phyloP scores from a whole-genome alignment of 768 basidiomycete genomes.

The Kwoniella mangroviensis region DNA sequence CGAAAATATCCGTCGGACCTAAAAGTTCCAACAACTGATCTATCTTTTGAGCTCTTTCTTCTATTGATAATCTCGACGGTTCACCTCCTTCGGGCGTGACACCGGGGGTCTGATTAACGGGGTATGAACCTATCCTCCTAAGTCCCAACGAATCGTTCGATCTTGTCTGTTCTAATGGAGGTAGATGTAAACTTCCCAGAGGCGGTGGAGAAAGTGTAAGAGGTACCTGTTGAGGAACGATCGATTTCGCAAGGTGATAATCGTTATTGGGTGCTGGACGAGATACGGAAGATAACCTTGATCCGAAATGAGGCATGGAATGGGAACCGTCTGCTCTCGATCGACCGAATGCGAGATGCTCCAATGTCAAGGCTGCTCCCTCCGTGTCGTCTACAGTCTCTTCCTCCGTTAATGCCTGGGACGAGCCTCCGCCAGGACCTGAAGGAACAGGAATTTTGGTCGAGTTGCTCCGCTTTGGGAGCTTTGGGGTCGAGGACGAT shows the following conservation, averaged over 20 bases:
- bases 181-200: background rate
- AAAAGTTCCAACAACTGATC: constrained; percentile 50
- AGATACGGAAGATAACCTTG: constrained; percentile 19
- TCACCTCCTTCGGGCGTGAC: background rate
- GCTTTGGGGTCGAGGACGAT: background rate
- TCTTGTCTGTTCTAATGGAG: constrained; percentile 4
- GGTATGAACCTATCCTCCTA: background rate
- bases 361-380: constrained; percentile 55
- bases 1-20: constrained; percentile 52
- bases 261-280: constrained; percentile 45
- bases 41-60: constrained; percentile 38
- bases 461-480: constrained; percentile 2
- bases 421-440: background rate
- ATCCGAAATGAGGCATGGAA: constrained; percentile 45
- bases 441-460: background rate
- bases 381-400: constrained; percentile 54
- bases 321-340: constrained; percentile 40
- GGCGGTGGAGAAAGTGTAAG: background rate
- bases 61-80: constrained; percentile 4
- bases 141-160: background rate
- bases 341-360: constrained; percentile 56
- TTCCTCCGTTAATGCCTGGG: constrained; percentile 16
- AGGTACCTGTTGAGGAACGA: constrained; percentile 15
- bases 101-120: background rate
- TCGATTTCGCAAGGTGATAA: constrained; percentile 42